Conservation (phyloP, 2,329 filamentous ascomycete genomes). For the Pseudocercospora cruenta region DNA sequence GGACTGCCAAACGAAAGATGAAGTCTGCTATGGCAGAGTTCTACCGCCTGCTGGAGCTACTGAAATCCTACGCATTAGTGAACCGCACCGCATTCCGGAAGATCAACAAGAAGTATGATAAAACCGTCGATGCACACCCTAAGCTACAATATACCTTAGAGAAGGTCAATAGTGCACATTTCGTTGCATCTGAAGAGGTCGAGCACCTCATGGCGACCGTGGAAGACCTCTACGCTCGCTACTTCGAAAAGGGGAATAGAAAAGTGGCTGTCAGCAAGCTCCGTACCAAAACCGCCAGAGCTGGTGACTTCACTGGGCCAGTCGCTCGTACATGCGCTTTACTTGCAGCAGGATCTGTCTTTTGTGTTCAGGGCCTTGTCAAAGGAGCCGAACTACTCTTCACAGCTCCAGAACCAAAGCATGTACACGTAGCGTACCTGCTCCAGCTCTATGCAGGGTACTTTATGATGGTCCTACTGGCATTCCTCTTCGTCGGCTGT, state of each 20-base stretch:
- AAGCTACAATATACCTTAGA: conserved; percentile 83
- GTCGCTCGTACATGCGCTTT: conserved; percentile 62
- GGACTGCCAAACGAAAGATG: conserved; percentile 85
- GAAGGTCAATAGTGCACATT: conserved; percentile 87
- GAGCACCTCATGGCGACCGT: conserved; percentile 79
- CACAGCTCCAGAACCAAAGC: conserved; percentile 11
- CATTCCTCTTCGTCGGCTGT: conserved; percentile 81
- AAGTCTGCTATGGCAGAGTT: conserved; percentile 91
- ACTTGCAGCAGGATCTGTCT: conserved; percentile 47
- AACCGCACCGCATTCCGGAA: conserved; percentile 95
- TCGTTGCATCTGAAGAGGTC: conserved; percentile 84
- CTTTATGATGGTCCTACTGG: conserved; percentile 79
- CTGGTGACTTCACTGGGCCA: conserved; percentile 61
- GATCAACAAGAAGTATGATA: conserved; percentile 99
- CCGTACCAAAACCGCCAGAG: conserved; percentile 67
- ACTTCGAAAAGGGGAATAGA: conserved; percentile 91
- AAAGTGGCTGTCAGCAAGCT: conserved; percentile 90
- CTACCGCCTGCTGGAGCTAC: conserved; percentile 85
- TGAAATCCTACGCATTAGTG: conserved; percentile 87
- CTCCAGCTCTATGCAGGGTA: conserved; percentile 85
- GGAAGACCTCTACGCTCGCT: conserved; percentile 90
- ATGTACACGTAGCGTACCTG: conserved; percentile 37
- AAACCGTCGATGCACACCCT: conserved; percentile 77
- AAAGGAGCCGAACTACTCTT: conserved; percentile 37
- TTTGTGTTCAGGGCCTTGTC: conserved; percentile 50